Conservation (phyloP, 805 yeast species). For the Kregervanrija delftensis region DNA sequence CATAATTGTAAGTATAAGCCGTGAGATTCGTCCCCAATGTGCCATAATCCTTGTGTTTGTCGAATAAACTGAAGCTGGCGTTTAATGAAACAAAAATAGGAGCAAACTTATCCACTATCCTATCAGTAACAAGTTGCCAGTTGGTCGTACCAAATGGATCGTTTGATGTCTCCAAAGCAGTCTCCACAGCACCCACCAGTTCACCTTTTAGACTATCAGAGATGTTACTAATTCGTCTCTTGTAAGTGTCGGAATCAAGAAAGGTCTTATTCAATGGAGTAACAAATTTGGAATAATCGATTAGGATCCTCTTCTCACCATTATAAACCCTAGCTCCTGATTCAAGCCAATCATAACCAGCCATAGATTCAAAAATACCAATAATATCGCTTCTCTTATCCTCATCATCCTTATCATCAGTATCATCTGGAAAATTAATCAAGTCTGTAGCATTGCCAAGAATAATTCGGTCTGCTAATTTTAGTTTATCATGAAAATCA, state of each 20-base stretch:
- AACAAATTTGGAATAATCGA: constrained; percentile 47
- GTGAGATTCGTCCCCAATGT: constrained; percentile 30
- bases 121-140: constrained; percentile 49
- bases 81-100: constrained; percentile 41
- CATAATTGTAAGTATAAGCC: constrained; percentile 34
- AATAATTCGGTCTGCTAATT: constrained; percentile 39
- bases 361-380: constrained; percentile 25
- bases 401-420: background rate
- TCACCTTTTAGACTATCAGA: constrained; percentile 28
- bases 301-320: constrained; percentile 40
- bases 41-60: constrained; percentile 8
- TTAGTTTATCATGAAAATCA: constrained; percentile 45
- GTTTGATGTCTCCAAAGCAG: constrained; percentile 23
- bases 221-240: constrained; percentile 31
- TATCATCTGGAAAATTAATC: constrained; percentile 31
- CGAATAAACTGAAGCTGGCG: constrained; percentile 24
- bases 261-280: constrained; percentile 48
- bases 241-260: constrained; percentile 42
- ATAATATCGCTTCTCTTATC: constrained; percentile 9
- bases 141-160: constrained; percentile 39
- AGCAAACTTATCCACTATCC: constrained; percentile 45
- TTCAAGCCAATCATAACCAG: constrained; percentile 37
- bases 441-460: constrained; percentile 30
- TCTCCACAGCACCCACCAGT: constrained; percentile 31
- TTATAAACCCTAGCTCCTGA: constrained; percentile 42